Conservation (phyloP, 352 stramenopile species). For the Pythium brachiatum region DNA sequence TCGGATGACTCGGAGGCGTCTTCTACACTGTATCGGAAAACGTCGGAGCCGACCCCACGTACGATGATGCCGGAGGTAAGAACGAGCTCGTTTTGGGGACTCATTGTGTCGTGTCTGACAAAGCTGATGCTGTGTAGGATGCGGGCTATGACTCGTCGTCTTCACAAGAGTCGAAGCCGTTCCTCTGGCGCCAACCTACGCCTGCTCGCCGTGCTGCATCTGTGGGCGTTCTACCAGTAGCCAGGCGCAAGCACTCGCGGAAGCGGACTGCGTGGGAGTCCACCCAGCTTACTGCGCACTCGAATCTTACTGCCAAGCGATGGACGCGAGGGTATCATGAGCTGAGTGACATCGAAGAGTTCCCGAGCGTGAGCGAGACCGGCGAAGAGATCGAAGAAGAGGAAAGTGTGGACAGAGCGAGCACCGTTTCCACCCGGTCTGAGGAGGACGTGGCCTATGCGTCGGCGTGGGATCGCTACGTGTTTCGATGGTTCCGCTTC, state of each 20-base stretch:
- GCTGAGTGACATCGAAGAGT: conserved; percentile 60
- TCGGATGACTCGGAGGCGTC: conserved; percentile 61
- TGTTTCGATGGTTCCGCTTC: conserved; percentile 22
- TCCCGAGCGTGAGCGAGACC: conserved; percentile 30
- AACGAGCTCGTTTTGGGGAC: not conserved
- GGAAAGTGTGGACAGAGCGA: not conserved
- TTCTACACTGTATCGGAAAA: conserved; percentile 48
- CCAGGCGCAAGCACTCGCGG: conserved; percentile 33
- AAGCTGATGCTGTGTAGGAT: not conserved
- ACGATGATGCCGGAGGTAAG: conserved; percentile 26
- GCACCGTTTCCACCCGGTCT: not conserved
- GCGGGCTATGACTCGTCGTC: conserved; percentile 16
- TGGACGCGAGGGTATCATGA: conserved; percentile 71
- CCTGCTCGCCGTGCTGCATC: conserved; percentile 51
- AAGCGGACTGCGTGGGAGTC: conserved; percentile 58
- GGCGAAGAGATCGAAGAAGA: conserved; percentile 28
- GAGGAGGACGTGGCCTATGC: not conserved
- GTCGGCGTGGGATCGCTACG: conserved; percentile 15
- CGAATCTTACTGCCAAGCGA: conserved; percentile 46
- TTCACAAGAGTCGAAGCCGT: conserved; percentile 39
- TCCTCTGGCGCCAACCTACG: conserved; percentile 58
- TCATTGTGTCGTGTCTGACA: not conserved
- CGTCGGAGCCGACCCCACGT: conserved; percentile 54
- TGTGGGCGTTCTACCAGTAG: conserved; percentile 50
- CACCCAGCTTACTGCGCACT: conserved; percentile 54